phyloP scores from a whole-genome alignment of 805 yeast genomes.

The Ascoidea tarda region DNA sequence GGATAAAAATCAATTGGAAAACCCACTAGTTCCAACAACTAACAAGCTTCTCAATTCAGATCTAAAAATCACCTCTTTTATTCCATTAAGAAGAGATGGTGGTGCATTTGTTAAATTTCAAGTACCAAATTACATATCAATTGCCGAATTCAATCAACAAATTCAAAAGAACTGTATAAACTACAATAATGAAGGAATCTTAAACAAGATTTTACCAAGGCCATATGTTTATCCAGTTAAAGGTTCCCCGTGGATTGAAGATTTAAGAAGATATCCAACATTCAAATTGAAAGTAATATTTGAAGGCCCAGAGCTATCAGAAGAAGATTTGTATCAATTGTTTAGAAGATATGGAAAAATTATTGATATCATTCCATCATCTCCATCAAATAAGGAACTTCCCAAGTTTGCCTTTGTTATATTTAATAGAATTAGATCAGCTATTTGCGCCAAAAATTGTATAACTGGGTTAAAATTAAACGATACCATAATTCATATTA shows the following conservation, averaged over 20 bases:
- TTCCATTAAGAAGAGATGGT: constrained; percentile 73
- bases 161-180: constrained; percentile 32
- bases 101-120: constrained; percentile 81
- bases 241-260: constrained; percentile 96
- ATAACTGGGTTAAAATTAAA: constrained; percentile 62
- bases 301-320: constrained; percentile 64
- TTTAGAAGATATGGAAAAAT: constrained; percentile 84
- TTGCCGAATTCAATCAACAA: constrained; percentile 36
- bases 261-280: constrained; percentile 66
- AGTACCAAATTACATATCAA: constrained; percentile 36
- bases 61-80: constrained; percentile 39
- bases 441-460: constrained; percentile 84
- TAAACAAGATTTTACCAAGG: constrained; percentile 24
- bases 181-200: constrained; percentile 18
- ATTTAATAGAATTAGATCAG: constrained; percentile 46
- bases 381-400: constrained; percentile 26
- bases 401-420: constrained; percentile 39
- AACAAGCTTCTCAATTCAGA: constrained; percentile 16
- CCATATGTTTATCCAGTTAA: constrained; percentile 61
- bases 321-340: constrained; percentile 57
- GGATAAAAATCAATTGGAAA: constrained; percentile 23
- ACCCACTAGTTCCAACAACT: constrained; percentile 5
- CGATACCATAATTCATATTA: constrained; percentile 57
- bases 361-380: constrained; percentile 52
- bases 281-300: constrained; percentile 47